These are phyloP conservation scores for Peronosclerospora sorghi DNA, from an alignment of 352 stramenopile genomes.

Conservation along the genomic window DNA sequence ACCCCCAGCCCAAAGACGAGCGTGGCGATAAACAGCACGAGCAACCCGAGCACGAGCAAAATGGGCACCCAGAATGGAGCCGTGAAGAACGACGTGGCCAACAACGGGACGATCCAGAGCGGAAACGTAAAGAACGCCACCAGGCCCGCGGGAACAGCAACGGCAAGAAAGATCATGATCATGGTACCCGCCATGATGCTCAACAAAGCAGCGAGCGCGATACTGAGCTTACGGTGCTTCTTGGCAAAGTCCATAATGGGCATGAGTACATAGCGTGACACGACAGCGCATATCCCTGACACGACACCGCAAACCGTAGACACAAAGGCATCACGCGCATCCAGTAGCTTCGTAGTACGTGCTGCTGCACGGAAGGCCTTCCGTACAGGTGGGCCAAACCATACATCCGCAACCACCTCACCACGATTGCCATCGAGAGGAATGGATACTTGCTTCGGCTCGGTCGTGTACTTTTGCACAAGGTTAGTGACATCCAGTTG, in stretches of 20 bases:
- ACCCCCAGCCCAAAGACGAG: slow-evolving; percentile 68
- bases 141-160: slow-evolving; percentile 57
- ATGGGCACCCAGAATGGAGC: slow-evolving; percentile 68
- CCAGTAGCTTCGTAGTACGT: slow-evolving; percentile 57
- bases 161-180: slow-evolving; percentile 45
- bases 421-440: slow-evolving; percentile 44
- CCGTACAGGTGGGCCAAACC: slow-evolving; percentile 67
- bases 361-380: slow-evolving; percentile 69
- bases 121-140: slow-evolving; percentile 71
- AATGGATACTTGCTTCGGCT: slow-evolving; percentile 30
- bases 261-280: slow-evolving; percentile 37
- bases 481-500: slow-evolving; percentile 38
- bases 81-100: slow-evolving; percentile 68
- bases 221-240: slow-evolving; percentile 63
- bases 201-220: slow-evolving; percentile 43
- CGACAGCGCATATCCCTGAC: slow-evolving; percentile 13
- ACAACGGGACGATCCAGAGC: slow-evolving; percentile 77
- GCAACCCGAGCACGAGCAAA: slow-evolving; percentile 45
- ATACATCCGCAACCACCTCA: slow-evolving; percentile 50
- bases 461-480: slow-evolving; percentile 26
- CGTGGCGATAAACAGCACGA: slow-evolving; percentile 52
- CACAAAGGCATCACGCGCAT: slow-evolving; percentile 60
- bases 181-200: slow-evolving; percentile 39
- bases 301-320: slow-evolving; percentile 34
- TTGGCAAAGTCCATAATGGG: slow-evolving; percentile 49